Base-by-base conservation (phyloP, 2,329 filamentous ascomycete genomes). In the Diplocarpon rosae region DNA sequence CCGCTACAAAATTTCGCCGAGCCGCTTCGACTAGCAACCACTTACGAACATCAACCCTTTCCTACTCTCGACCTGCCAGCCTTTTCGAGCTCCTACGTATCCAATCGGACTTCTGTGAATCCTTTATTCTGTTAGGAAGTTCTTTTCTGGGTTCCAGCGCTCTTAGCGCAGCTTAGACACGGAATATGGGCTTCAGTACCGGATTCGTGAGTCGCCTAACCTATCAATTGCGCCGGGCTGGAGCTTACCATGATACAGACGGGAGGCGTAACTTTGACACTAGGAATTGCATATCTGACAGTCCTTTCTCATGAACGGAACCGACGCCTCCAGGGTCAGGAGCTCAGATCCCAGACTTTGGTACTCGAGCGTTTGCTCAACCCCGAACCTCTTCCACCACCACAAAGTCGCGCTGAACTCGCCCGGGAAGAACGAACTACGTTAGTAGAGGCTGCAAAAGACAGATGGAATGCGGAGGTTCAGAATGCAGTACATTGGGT, bases 391-490 rank as follows among this genome's bases (percentile, higher is more conserved):
- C 64, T 67, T 9, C 65, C 66, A 8, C 67, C 70, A 10, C 69
- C 68, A 2, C 72, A 70, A 10, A 70, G 70, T 9, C 66, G 73
- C 36, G 66, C 70, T 35, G 71, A 76, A 56, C 62, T 69, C 32
- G 69, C 71, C 37, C 66, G 69, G 31, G 64, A 72, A 41, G 68
- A 75, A 54, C 68, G 73, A 50, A 69, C 72, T 24, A 70, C 71
- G 38, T 66, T 84, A 39, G 60, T 78, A 43, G 83, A 88, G 59
- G 68, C 76, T 30, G 71, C 80, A 56, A 90, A 90, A 68, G 80
- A 85, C 57, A 70, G 76, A 48, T 90, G 85, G 85, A 90, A 92
- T 62, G 64, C 72, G 40, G 84, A 90, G 63, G 64, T 90, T 30
- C 74, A 82, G 61, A 69, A 70, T 49, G 71, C 80, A 41, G 80